These are phyloP conservation scores for Vickermania spadyakhi DNA, from an alignment of 208 protist species.

Conservation along the genomic window DNA sequence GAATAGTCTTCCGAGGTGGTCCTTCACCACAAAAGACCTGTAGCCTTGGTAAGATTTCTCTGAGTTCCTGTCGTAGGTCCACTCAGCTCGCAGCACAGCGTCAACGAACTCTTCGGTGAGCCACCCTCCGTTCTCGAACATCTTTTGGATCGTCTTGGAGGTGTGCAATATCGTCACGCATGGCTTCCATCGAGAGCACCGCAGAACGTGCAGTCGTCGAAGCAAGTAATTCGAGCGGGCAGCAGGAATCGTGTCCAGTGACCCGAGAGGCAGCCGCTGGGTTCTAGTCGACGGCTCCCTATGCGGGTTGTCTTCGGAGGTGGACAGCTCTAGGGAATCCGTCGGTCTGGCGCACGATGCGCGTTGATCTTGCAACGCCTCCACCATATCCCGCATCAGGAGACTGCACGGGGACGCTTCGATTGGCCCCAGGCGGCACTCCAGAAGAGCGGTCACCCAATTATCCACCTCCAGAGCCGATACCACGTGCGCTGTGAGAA, in stretches of 20 bases:
- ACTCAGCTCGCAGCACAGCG: conserved; percentile 49
- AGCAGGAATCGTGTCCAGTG: neutral
- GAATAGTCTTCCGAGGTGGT: neutral
- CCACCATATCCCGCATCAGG: conserved; percentile 31
- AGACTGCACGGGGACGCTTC: conserved; percentile 30
- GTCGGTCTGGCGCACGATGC: no score
- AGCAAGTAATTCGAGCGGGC: conserved; percentile 10
- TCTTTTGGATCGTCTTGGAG: conserved; percentile 16
- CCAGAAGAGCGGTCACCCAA: conserved; percentile 36
- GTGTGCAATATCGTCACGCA: conserved; percentile 34
- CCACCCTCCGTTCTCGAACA: conserved; percentile 32
- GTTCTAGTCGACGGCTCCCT: neutral
- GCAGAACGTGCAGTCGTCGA: conserved; percentile 38
- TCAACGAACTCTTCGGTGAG: conserved; percentile 36
- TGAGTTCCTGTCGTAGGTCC: conserved; percentile 10
- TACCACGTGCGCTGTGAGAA: conserved; percentile 21
- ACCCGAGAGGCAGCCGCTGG: neutral
- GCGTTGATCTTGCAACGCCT: neutral
- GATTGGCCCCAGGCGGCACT: conserved; percentile 30
- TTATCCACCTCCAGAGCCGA: conserved; percentile 32
- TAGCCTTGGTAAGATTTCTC: neutral
- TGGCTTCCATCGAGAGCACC: conserved; percentile 46
- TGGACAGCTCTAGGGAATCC: neutral
- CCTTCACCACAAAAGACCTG: neutral
- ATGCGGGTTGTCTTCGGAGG: neutral